Percentiles rank a stretch among this genome's conserved stretches.
Conservation (phyloP, 73 alveolate species). For the Stentor roeselii region DNA sequence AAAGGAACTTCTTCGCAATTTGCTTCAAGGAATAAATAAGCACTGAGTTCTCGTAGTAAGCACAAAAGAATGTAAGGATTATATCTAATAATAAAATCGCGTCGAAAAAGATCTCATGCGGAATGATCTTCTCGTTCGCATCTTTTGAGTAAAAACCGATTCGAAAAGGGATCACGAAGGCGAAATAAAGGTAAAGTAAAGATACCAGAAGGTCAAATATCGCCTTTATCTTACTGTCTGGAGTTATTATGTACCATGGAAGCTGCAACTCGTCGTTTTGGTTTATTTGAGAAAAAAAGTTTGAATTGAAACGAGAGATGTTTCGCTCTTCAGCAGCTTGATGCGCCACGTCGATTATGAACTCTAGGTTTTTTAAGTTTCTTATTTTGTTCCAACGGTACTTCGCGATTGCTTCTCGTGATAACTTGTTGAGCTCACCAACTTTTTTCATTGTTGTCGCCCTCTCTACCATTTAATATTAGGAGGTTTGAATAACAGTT, state of each 20-base stretch:
- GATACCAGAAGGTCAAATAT: background rate
- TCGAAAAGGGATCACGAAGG: background rate
- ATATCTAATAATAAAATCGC: slow-evolving; percentile 9
- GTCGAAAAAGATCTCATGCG: background rate
- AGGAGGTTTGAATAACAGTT: too few relatives aligned
- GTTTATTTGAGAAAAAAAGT: background rate
- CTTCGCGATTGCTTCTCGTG: background rate
- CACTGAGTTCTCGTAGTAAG: background rate
- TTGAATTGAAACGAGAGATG: background rate
- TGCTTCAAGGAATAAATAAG: background rate
- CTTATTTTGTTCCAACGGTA: background rate
- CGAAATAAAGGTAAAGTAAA: background rate
- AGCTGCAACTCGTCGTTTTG: background rate
- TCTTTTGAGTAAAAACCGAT: slow-evolving; percentile 1
- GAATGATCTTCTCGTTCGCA: background rate
- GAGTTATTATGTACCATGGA: background rate
- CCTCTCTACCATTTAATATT: background rate
- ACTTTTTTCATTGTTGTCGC: background rate
- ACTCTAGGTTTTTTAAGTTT: background rate
- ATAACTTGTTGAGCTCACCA: background rate
- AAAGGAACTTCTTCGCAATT: background rate
- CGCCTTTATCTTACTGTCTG: background rate
- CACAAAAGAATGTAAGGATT: background rate
- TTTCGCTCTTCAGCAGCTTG: background rate
- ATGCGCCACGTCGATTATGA: background rate